Percentiles rank a stretch among this genome's conserved stretches.
Evolutionary conservation across 805 yeast species (phyloP).

Genomic region (Ogataea ramenticola): DNA sequence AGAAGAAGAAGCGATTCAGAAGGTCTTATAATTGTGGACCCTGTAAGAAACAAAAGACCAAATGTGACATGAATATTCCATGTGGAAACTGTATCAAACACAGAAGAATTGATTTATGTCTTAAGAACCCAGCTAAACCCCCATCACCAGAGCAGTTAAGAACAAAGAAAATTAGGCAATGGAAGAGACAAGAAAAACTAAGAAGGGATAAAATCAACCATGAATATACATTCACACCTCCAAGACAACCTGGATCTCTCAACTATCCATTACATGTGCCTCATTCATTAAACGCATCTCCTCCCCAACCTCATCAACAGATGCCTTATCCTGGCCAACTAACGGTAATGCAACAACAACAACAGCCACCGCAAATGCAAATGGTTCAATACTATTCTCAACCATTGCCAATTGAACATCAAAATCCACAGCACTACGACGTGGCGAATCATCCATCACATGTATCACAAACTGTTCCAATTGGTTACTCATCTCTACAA

Average conservation of each 20-base stretch:
- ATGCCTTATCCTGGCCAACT: too few species aligned
- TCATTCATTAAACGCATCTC: background rate
- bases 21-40: slow-evolving; percentile 53
- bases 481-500: too few species aligned
- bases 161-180: background rate
- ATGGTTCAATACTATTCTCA: too few species aligned
- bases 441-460: too few species aligned
- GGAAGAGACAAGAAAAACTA: background rate
- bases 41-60: slow-evolving; percentile 45
- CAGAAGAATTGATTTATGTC: slow-evolving; percentile 8
- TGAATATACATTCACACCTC: background rate
- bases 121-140: slow-evolving; percentile 13
- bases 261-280: background rate
- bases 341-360: too few species aligned
- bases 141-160: slow-evolving; percentile 14
- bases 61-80: slow-evolving; percentile 42
- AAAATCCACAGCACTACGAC: too few species aligned
- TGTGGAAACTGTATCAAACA: slow-evolving; percentile 34
- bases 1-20: slow-evolving; percentile 35
- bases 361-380: too few species aligned
- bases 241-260: background rate
- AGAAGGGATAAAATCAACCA: background rate
- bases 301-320: background rate
- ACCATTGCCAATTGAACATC: too few species aligned
- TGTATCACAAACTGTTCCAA: too few species aligned